Evolutionary conservation across 306 rosid species (phyloP), one percentile per base, ranked within the genome.

Genomic region (Vigna trinervia): DNA sequence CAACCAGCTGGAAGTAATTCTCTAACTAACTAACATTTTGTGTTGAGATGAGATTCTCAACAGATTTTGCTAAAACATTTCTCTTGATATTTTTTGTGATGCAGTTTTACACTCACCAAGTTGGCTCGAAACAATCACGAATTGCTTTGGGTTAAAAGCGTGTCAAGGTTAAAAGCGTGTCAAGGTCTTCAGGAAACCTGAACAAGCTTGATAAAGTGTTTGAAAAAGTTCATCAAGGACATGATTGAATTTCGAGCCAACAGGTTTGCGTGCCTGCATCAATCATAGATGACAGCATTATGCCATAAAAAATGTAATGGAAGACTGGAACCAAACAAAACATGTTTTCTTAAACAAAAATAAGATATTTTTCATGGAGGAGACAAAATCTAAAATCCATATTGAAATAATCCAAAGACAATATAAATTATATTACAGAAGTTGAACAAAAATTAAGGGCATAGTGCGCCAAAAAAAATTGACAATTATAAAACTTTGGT

Each of bases 241-340:
- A 53, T 63, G 86, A 91, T 87, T 87, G 89, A 83, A 81, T 85
- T 89, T 86, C 88, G 73, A 89, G 92, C 97, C 97, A 91, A 91
- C 92, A 85, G n/a, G 88, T 89, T 61, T 72, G 82, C 89, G 66
- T 41, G 76, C 94, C 92, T 88, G 92, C 92, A 84, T 78, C 77
- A 91, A 68, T 84, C 78, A 84, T 71, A 75, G 71, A 73, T 66
- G 79, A 81, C 83, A 75, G 80, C 80, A 84, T 82, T 74, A 72
- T 56, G 80, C 81, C 41, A 71, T 60, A 51, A 78, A 77, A 62
- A 50, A 8, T 41, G n/a, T 28, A 30, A 34, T 1, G 34, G 54
- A 38, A 58, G 57, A 48, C n/a, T 58, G 50, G 48, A 15, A 3
- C 30, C 57, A 4, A 4, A 57, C 8, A 23, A 74, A 60, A 71